phyloP scores from a whole-genome alignment of 805 yeast genomes.

The Grigorovia jiainica region DNA sequence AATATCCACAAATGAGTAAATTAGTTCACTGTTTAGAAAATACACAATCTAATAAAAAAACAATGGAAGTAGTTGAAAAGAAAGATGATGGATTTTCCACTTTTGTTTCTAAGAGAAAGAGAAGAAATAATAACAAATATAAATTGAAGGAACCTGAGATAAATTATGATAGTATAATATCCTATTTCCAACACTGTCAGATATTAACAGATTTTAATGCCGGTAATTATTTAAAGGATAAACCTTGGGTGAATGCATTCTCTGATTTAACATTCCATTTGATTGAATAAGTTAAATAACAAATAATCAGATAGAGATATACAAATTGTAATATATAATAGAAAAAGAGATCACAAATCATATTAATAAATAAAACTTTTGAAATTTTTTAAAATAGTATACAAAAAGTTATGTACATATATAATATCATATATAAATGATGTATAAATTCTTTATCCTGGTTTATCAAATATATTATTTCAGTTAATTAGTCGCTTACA shows the following conservation, averaged over 20 bases:
- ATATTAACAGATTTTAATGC: slow-evolving; percentile 17
- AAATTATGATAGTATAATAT: slow-evolving; percentile 14
- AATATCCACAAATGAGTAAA: slow-evolving; percentile 37
- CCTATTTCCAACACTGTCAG: slow-evolving; percentile 15
- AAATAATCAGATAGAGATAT: neutral
- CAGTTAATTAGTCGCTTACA: too few species aligned
- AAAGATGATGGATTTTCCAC: slow-evolving; percentile 19
- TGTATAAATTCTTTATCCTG: neutral
- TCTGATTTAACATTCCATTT: slow-evolving; percentile 42
- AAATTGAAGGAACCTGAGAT: slow-evolving; percentile 10
- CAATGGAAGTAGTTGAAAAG: slow-evolving; percentile 4
- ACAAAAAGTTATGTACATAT: neutral
- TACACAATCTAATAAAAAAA: neutral
- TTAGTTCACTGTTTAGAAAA: slow-evolving; percentile 16
- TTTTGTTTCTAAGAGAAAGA: slow-evolving; percentile 15
- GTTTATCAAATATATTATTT: too few species aligned
- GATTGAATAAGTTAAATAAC: slow-evolving; percentile 8
- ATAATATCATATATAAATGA: slow-evolving; percentile 1
- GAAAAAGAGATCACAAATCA: too few species aligned
- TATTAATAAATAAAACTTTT: neutral
- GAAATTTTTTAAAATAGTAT: neutral
- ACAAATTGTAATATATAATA: too few species aligned
- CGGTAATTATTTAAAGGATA: slow-evolving; percentile 15
- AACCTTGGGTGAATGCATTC: slow-evolving; percentile 43
- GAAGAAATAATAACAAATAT: slow-evolving; percentile 8